Percentiles rank a stretch among this genome's conserved stretches.
Conservation (phyloP, 208 protist species). For the Crithidia mellificae region DNA sequence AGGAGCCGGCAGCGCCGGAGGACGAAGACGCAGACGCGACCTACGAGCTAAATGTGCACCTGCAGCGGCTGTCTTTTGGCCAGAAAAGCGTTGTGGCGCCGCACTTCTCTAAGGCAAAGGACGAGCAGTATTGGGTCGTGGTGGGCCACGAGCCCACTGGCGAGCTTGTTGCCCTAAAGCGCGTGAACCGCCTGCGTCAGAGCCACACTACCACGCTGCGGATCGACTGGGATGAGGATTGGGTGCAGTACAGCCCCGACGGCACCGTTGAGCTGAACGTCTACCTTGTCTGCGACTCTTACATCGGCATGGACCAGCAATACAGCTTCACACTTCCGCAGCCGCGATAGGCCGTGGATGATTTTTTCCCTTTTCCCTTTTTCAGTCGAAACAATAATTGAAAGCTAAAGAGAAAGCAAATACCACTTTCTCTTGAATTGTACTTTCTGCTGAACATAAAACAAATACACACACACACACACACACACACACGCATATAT, state of each 20-base stretch:
- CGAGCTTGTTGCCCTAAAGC: conserved; percentile 93
- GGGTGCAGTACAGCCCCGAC: conserved; percentile 37
- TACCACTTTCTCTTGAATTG: too few species aligned
- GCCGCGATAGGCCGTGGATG: conserved; percentile 19
- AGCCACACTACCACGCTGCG: conserved; percentile 52
- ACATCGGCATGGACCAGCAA: conserved; percentile 92
- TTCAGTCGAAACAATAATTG: too few species aligned
- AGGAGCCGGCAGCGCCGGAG: conserved; percentile 27
- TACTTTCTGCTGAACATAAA: too few species aligned
- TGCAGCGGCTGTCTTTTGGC: conserved; percentile 63
- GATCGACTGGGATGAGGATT: conserved; percentile 91
- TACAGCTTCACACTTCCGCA: conserved; percentile 66
- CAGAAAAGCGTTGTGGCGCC: conserved; percentile 77
- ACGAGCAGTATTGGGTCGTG: conserved; percentile 93
- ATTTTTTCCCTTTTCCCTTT: too few species aligned
- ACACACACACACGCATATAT: too few species aligned
- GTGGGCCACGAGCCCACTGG: conserved; percentile 80
- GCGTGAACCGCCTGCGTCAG: conserved; percentile 72
- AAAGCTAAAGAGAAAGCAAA: too few species aligned
- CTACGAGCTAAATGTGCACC: conserved; percentile 61
- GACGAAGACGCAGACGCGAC: conserved; percentile 38
- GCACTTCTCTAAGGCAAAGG: conserved; percentile 88
- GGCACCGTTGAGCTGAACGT: conserved; percentile 59
- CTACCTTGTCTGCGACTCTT: conserved; percentile 91
- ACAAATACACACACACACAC: too few species aligned